Evolutionary conservation across 139 green algal species (phyloP), one percentile per base, ranked within the genome.

Genomic region (Picochlorum sp.): DNA sequence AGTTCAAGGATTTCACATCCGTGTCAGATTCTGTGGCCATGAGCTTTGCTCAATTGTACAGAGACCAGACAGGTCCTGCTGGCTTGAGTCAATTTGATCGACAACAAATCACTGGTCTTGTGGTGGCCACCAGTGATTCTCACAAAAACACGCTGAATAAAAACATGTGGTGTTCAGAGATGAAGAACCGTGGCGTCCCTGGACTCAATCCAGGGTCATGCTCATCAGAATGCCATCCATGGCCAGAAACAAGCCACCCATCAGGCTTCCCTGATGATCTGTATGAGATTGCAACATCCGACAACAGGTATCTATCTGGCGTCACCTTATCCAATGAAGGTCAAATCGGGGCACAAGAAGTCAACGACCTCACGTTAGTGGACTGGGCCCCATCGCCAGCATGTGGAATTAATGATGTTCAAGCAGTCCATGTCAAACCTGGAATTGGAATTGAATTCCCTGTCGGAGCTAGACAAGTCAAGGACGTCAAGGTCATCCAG

Each of bases 1-100:
- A 54, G n/a, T 54, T 54, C 47, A 54, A 54, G 2, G 47, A 54
- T 21, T 54, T 54, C n/a, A 54, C 47, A 54, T 54, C 47, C 2
- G 47, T 54, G 11, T 54, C 47, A 26, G 47, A 54, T 21, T 26
- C 47, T 54, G 47, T 54, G 16, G 47, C 47, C 2, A 54, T 54
- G 47, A 54, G 47, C 15, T 54, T 54, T 54, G 47, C 47, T 4
- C 47, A 54, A 21, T 9, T 21, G 5, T 54, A 54, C 24, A 6
- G 47, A 54, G 47, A 54, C 2, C 47, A 54, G 13, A 54, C 47
- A 26, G 47, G 47, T 7, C 16, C 10, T 54, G 18, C 18, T 21
- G 47, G 18, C 0, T 54, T 54, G n/a, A 54, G 47, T 10, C 16
- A 54, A 54, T 54, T 54, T 54, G 47, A 54, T 54, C 47, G 47